phyloP scores from a whole-genome alignment of 768 basidiomycete genomes.

The Kondoa subrosea region DNA sequence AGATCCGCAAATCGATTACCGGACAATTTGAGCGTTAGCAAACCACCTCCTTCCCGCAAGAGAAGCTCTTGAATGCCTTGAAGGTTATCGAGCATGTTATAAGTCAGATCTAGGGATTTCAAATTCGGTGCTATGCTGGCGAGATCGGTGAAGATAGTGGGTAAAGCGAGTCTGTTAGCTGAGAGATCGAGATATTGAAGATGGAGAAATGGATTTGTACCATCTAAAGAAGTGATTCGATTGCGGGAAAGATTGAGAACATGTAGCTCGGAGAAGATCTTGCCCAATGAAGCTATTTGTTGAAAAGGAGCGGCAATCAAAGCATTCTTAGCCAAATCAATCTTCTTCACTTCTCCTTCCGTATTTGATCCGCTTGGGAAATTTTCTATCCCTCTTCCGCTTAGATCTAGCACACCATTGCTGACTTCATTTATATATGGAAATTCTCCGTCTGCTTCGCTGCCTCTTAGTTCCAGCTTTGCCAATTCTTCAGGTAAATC shows the following conservation, averaged over 20 bases:
- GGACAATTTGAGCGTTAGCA: neutral
- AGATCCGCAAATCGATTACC: constrained; percentile 2
- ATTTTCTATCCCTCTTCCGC: neutral
- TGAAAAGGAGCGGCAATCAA: neutral
- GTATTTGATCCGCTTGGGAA: neutral
- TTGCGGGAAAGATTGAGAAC: constrained; percentile 2
- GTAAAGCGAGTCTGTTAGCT: neutral
- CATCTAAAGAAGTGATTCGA: neutral
- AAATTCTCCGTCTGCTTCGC: neutral
- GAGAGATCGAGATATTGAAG: neutral
- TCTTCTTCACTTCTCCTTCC: neutral
- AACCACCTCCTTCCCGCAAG: neutral
- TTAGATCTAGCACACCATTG: neutral
- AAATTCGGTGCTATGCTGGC: neutral
- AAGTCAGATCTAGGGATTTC: constrained; percentile 5
- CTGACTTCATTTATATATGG: neutral
- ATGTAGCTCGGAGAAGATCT: neutral
- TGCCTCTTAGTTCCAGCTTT: neutral
- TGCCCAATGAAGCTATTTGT: neutral
- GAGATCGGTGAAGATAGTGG: neutral
- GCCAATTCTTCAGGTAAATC: neutral
- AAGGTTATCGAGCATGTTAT: neutral
- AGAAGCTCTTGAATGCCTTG: neutral
- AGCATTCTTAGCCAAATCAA: neutral
- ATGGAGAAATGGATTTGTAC: neutral